Base-by-base conservation (phyloP, 768 basidiomycete genomes). In the Lyophyllum decastes region DNA sequence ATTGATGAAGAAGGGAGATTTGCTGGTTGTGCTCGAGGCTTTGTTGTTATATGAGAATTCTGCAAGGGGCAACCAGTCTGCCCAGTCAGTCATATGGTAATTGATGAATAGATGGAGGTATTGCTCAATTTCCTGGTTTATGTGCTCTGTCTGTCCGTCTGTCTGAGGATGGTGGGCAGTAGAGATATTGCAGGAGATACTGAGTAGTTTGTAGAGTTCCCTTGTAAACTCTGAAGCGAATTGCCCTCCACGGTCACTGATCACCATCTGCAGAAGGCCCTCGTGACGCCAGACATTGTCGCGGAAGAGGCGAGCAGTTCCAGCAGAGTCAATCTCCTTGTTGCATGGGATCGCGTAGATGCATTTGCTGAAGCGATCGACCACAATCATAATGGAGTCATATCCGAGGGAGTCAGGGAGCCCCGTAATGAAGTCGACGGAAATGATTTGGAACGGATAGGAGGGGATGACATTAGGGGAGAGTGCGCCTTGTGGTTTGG, bases 391-490 rank as follows among this genome's bases (percentile, higher is more conserved):
- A 51, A 81, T 75, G 0, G 70, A 54, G 59, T 78, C 63, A 54
- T 57, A 74, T 0, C 71, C 74, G 1, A 70, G 52, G 0, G 68
- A 66, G 2, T 58, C 46, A 0, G 76, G 78, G 0, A 80, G 65
- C 11, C 70, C 59, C 0, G 55, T 60, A 49, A 79, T 74, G 41
- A 74, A 66, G 52, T 82, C 77, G 45, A 73, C 68, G 0, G 72
- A 69, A 3, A 79, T 69, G 6, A 66, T 65, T 3, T 66, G 70
- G 68, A n/a, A 62, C 57, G 30, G 30, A 10, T 30, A 30, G 30
- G 30, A 30, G 30, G 30, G 30, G 30, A 30, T 30, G 5, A 4
- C 10, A 10, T 30, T 30, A 5, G 30, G 30, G 30, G 30, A 30
- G 30, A 30, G 30, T 10, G 30, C 4, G 30, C 30, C 30, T 10